A percentile compares a stretch with the other conserved stretches of the same genome.
These are phyloP conservation scores for Inga leiocalycina DNA, from an alignment of 306 rosid genomes.

Conservation along the genomic window DNA sequence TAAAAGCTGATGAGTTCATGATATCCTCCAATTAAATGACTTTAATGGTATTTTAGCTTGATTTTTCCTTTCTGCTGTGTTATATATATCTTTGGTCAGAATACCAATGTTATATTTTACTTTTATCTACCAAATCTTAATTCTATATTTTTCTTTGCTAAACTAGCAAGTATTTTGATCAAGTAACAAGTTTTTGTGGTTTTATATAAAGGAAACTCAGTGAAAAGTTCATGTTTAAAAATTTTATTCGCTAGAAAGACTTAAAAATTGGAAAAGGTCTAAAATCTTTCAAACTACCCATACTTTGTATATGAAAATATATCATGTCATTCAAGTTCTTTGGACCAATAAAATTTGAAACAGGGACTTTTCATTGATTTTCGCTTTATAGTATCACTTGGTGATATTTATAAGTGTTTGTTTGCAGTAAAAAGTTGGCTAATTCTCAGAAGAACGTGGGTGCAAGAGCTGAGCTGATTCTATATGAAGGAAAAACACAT, in stretches of 20 bases:
- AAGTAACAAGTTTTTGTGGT: not conserved
- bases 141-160: slow-evolving; percentile 17
- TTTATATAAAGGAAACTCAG: not conserved
- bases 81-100: slow-evolving; percentile 4
- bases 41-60: not conserved
- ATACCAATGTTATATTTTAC: slow-evolving; percentile 10
- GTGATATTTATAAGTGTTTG: slow-evolving; percentile 26
- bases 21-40: not conserved
- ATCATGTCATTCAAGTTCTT: no score
- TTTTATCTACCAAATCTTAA: slow-evolving; percentile 4
- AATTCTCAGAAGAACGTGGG: slow-evolving; percentile 66
- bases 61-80: slow-evolving; percentile 28
- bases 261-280: no score
- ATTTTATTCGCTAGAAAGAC: no score
- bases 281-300: no score
- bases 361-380: no score
- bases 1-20: not conserved
- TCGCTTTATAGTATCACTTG: not conserved
- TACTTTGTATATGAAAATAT: no score
- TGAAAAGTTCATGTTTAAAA: no score
- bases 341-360: no score
- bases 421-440: slow-evolving; percentile 69
- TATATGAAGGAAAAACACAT: slow-evolving; percentile 85
- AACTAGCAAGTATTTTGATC: not conserved
- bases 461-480: slow-evolving; percentile 65